Conservation (phyloP, 2,329 filamentous ascomycete genomes). For the Remersonia thermophila region DNA sequence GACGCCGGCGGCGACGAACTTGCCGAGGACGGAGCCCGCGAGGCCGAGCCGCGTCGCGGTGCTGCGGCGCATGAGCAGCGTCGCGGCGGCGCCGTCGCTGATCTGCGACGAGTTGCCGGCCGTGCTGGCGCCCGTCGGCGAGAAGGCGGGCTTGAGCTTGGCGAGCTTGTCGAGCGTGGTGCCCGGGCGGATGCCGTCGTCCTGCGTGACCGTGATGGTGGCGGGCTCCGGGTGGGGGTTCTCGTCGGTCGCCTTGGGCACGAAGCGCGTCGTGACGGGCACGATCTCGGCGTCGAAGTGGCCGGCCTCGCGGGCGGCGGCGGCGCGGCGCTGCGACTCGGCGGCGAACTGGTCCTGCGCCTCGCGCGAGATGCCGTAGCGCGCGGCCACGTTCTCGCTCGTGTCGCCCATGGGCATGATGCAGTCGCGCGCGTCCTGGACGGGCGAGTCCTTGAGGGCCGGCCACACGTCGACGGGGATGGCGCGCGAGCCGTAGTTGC, state of each 20-base stretch:
- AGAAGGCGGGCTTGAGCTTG: conserved; percentile 78
- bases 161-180: conserved; percentile 59
- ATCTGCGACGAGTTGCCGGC: conserved; percentile 83
- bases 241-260: conserved; percentile 50
- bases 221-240: conserved; percentile 42
- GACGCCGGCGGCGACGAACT: conserved; percentile 66
- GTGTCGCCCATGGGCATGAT: conserved; percentile 93
- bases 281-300: conserved; percentile 70
- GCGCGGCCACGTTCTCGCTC: conserved; percentile 70
- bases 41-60: conserved; percentile 66
- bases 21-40: conserved; percentile 57
- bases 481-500: conserved; percentile 76
- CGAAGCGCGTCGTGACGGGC: conserved; percentile 59
- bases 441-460: conserved; percentile 48
- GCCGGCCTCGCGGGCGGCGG: conserved; percentile 54
- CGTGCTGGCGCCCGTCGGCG: conserved; percentile 59
- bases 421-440: conserved; percentile 66
- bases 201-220: conserved; percentile 55
- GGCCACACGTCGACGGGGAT: conserved; percentile 77
- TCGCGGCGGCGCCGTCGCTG: conserved; percentile 75
- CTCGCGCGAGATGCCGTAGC: conserved; percentile 59
- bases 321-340: conserved; percentile 60
- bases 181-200: conserved; percentile 69
- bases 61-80: conserved; percentile 72
- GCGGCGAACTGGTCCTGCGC: conserved; percentile 81